Conservation (phyloP, 148 eudicot species). For the Chenopodium album region DNA sequence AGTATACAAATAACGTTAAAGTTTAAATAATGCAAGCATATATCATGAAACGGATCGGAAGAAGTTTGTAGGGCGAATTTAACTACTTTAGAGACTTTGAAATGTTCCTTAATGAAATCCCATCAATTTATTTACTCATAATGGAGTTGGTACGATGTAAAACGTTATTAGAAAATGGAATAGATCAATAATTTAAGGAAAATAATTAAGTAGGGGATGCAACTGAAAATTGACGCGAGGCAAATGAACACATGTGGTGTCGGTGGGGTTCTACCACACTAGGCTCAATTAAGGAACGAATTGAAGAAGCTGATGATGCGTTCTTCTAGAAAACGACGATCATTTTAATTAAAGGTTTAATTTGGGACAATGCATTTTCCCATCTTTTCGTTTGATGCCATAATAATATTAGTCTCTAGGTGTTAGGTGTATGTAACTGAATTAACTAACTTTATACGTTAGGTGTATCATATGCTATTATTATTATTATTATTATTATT, state of each 20-base stretch:
- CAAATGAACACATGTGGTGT: constrained; percentile 14
- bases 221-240: not conserved
- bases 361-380: not conserved
- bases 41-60: no score
- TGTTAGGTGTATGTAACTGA: not conserved
- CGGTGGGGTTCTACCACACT: not conserved
- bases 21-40: no score
- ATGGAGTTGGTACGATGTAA: no score
- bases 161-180: no score
- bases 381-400: not conserved
- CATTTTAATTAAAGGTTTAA: no score
- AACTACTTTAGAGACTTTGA: no score
- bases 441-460: not conserved
- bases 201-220: not conserved
- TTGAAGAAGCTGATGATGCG: not conserved
- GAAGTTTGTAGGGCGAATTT: no score
- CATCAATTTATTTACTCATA: no score
- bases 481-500: no score
- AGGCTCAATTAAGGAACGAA: no score
- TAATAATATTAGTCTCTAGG: not conserved
- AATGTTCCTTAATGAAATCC: no score
- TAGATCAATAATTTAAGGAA: not conserved
- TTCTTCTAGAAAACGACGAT: not conserved
- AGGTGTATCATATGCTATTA: not conserved
- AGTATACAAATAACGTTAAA: no score